Conservation (phyloP, 1,139 yeast species). For the Hyphopichia pseudoburtonii region DNA sequence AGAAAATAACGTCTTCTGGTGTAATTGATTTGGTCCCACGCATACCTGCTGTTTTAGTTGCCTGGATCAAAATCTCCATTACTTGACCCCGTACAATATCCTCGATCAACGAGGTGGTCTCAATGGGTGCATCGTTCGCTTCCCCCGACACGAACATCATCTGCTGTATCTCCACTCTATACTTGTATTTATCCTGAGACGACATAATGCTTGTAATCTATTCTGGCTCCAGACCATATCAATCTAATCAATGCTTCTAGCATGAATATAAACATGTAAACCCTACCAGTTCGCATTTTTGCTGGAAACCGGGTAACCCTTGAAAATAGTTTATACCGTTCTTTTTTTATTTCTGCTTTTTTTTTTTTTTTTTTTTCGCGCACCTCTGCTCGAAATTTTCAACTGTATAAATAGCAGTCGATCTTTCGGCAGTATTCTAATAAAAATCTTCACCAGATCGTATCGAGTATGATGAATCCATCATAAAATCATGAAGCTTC, state of each 20-base stretch:
- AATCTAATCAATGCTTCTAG: too few species aligned
- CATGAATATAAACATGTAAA: neutral
- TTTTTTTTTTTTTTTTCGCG: neutral
- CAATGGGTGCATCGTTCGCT: constrained; percentile 89
- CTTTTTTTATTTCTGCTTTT: neutral
- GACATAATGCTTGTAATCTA: constrained; percentile 4
- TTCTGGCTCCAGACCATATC: too few species aligned
- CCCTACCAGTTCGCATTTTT: neutral
- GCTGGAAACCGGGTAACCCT: neutral
- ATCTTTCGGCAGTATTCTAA: too few species aligned
- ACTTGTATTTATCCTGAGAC: constrained; percentile 55
- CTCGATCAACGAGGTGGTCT: constrained; percentile 87
- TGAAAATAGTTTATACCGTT: too few species aligned
- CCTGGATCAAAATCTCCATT: constrained; percentile 78
- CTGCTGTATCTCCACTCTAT: constrained; percentile 85
- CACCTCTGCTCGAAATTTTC: too few species aligned
- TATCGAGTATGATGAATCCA: too few species aligned
- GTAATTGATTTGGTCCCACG: constrained; percentile 85
- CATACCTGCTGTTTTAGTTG: constrained; percentile 72
- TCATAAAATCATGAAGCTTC: too few species aligned
- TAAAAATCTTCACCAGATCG: too few species aligned
- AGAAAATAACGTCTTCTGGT: constrained; percentile 89
- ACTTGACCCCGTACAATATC: constrained; percentile 96
- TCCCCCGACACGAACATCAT: constrained; percentile 99
- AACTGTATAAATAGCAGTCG: too few species aligned